phyloP scores from a whole-genome alignment of 768 basidiomycete genomes.

The Vararia minispora region DNA sequence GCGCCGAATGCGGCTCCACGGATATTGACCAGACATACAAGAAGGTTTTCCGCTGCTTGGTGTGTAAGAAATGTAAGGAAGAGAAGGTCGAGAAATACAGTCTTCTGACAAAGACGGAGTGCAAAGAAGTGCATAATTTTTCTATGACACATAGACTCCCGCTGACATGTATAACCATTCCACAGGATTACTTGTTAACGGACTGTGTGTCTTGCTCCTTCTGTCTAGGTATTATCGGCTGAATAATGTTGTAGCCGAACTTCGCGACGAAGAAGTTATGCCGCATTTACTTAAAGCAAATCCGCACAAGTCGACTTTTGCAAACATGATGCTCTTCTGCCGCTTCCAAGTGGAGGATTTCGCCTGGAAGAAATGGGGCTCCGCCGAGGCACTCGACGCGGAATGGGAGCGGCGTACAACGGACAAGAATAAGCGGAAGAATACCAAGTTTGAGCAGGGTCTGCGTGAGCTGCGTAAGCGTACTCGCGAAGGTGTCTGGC shows the following conservation, averaged over 20 bases:
- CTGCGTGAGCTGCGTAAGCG: slow-evolving; percentile 73
- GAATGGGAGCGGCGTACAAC: slow-evolving; percentile 72
- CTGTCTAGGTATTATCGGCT: not conserved
- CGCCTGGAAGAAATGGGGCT: slow-evolving; percentile 98
- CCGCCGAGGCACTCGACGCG: slow-evolving; percentile 78
- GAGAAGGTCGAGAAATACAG: slow-evolving; percentile 88
- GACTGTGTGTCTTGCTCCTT: slow-evolving; percentile 48
- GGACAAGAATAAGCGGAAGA: slow-evolving; percentile 85
- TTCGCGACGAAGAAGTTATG: slow-evolving; percentile 83
- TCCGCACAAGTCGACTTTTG: slow-evolving; percentile 89
- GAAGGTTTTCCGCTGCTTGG: slow-evolving; percentile 73
- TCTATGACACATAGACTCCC: not conserved
- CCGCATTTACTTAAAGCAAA: slow-evolving; percentile 93
- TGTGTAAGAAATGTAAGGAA: slow-evolving; percentile 88
- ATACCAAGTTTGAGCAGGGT: slow-evolving; percentile 90
- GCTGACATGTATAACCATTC: not conserved
- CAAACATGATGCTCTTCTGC: slow-evolving; percentile 98
- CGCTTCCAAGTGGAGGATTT: slow-evolving; percentile 92
- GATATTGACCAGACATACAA: slow-evolving; percentile 79
- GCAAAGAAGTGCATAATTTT: slow-evolving; percentile 62
- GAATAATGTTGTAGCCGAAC: slow-evolving; percentile 51
- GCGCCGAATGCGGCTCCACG: slow-evolving; percentile 74
- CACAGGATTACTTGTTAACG: slow-evolving; percentile 86
- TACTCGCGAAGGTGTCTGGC: slow-evolving; percentile 87
- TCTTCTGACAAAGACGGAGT: slow-evolving; percentile 95